Conservation (phyloP, 2,329 filamentous ascomycete genomes). For the Neospermospora avenae region DNA sequence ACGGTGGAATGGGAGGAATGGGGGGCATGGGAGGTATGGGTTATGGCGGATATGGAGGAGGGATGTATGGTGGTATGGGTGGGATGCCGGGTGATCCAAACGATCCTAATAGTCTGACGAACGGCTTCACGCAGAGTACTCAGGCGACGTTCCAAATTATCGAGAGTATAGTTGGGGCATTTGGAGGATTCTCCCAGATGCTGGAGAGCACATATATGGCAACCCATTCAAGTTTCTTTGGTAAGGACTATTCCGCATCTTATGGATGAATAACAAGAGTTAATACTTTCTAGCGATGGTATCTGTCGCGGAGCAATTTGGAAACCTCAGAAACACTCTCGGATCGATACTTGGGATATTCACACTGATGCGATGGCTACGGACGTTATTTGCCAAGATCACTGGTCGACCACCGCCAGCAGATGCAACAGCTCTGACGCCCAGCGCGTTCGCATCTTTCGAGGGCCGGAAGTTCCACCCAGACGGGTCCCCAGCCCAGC, state of each 20-base stretch:
- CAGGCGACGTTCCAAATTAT: conserved; percentile 98
- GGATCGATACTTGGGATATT: conserved; percentile 95
- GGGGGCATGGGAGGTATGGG: conserved; percentile 40
- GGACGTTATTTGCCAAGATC: conserved; percentile 85
- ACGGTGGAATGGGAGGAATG: conserved; percentile 35
- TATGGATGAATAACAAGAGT: conserved; percentile 2
- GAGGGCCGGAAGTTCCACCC: conserved; percentile 63
- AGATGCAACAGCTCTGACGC: conserved; percentile 81
- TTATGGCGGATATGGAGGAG: conserved; percentile 33
- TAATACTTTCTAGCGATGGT: conserved; percentile 72
- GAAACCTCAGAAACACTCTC: conserved; percentile 86
- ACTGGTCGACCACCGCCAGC: conserved; percentile 88
- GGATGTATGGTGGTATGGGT: conserved; percentile 43
- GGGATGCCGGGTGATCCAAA: conserved; percentile 66
- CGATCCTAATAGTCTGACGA: conserved; percentile 91
- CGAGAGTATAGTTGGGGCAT: conserved; percentile 92
- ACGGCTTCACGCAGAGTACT: conserved; percentile 91
- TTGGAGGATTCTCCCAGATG: conserved; percentile 98
- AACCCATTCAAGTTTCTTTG: conserved; percentile 97
- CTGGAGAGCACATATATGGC: conserved; percentile 99
- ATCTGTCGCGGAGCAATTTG: conserved; percentile 95
- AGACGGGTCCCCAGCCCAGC: conserved; percentile 57
- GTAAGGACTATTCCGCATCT: conserved; percentile 50
- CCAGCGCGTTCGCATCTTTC: conserved; percentile 86
- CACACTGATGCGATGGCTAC: conserved; percentile 91